phyloP scores from a whole-genome alignment of 352 stramenopile species.

The Elongisporangium prolatum region DNA sequence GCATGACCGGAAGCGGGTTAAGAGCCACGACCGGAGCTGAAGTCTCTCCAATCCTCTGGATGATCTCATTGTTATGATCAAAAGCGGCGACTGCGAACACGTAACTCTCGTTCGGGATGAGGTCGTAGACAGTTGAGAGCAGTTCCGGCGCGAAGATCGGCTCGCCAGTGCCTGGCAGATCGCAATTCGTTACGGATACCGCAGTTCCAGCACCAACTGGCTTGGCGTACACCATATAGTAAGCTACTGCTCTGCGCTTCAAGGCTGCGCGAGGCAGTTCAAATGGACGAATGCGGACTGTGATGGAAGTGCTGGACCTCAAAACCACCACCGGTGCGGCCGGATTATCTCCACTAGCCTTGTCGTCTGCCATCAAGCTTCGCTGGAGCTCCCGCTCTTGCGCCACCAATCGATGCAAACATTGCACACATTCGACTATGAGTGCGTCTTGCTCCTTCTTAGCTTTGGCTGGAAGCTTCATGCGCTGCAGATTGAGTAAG shows the following conservation, averaged over 20 bases:
- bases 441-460: constrained; percentile 15
- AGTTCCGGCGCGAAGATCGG: constrained; percentile 25
- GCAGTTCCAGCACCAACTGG: constrained; percentile 56
- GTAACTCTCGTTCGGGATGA: constrained; percentile 72
- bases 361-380: constrained; percentile 1
- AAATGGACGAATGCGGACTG: constrained; percentile 38
- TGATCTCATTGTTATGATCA: constrained; percentile 51
- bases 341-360: constrained; percentile 9
- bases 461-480: constrained; percentile 15
- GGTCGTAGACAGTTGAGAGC: constrained; percentile 36
- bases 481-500: constrained; percentile 39
- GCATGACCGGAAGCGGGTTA: constrained; percentile 50
- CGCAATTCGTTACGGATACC: constrained; percentile 73
- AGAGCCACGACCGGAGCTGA: constrained; percentile 54
- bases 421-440: constrained; percentile 34
- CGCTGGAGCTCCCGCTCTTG: constrained; percentile 40
- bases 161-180: constrained; percentile 52
- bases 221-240: constrained; percentile 83
- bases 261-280: constrained; percentile 17
- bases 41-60: constrained; percentile 64
- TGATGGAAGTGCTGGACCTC: constrained; percentile 49
- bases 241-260: constrained; percentile 30
- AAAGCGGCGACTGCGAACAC: constrained; percentile 82
- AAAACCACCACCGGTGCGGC: constrained; percentile 41
- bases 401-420: constrained; percentile 27